A percentile compares a stretch with the other conserved stretches of the same genome.
Evolutionary conservation across 345 rosid genomes (phyloP).

Genomic region (Ceriops zippeliana): DNA sequence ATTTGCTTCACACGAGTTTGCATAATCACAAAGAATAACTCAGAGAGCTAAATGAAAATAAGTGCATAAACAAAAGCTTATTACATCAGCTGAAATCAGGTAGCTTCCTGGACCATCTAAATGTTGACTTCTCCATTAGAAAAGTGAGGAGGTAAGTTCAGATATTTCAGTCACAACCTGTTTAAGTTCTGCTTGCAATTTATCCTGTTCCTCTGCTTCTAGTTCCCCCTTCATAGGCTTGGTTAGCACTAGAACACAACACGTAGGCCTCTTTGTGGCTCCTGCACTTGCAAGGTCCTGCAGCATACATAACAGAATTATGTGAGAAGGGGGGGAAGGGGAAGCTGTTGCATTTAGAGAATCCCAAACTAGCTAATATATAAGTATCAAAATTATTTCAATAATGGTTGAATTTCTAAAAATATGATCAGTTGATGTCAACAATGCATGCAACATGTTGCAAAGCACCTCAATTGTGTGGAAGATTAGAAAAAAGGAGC

Average conservation of each 20-base stretch:
- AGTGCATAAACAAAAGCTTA: background rate
- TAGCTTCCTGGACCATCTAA: background rate
- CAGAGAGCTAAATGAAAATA: background rate
- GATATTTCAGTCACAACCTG: conserved; percentile 61
- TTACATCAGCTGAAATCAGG: conserved; percentile 11
- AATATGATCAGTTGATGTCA: background rate
- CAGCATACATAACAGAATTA: conserved; percentile 1
- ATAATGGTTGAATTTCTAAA: background rate
- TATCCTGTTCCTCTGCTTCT: conserved; percentile 55
- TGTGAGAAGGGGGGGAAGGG: background rate
- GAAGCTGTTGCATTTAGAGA: background rate
- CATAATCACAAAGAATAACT: too few species aligned
- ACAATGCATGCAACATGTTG: background rate
- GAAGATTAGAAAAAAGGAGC: too few species aligned
- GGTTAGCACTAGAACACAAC: conserved; percentile 80
- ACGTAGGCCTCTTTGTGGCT: conserved; percentile 88
- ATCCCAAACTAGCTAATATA: background rate
- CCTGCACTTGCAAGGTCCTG: conserved; percentile 98
- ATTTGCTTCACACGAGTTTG: too few species aligned
- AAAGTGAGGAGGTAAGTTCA: conserved; percentile 55
- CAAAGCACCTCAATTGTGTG: background rate
- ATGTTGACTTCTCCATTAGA: conserved; percentile 12
- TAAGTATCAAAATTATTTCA: background rate
- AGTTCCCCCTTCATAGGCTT: conserved; percentile 86
- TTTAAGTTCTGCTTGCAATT: conserved; percentile 55